These are phyloP conservation scores for Meira nashicola DNA, from an alignment of 1,284 basidiomycete species.

Conservation along the genomic window DNA sequence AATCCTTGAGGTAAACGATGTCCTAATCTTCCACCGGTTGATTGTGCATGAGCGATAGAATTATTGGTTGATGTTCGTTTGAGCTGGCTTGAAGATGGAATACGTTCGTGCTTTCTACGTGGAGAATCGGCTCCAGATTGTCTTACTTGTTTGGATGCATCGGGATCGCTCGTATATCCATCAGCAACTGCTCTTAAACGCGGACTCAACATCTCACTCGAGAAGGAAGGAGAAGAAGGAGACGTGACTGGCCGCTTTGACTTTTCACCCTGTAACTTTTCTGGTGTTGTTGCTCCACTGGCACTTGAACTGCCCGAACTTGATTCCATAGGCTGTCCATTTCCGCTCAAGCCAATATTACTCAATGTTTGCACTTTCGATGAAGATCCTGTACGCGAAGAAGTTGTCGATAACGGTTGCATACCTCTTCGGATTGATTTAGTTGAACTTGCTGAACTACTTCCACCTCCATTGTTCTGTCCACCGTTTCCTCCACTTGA, in stretches of 20 bases:
- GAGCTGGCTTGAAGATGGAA: background rate
- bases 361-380: slow-evolving; percentile 3
- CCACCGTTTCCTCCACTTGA: background rate
- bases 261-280: too few relatives aligned
- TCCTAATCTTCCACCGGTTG: slow-evolving; percentile 10
- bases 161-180: background rate
- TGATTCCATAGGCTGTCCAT: background rate
- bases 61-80: background rate
- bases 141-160: background rate
- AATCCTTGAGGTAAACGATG: slow-evolving; percentile 10
- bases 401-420: slow-evolving; percentile 6
- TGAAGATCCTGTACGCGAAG: slow-evolving; percentile 1
- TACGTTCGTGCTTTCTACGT: background rate
- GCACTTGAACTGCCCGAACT: too few relatives aligned
- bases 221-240: background rate
- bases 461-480: background rate
- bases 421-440: background rate
- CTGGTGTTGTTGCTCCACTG: too few relatives aligned
- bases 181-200: background rate
- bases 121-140: background rate
- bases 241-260: background rate
- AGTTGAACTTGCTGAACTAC: background rate
- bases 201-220: background rate
- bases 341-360: background rate
- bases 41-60: background rate